Evolutionary conservation across 2,329 filamentous ascomycete genomes (phyloP).

Genomic region (Apiospora kogelbergensis): DNA sequence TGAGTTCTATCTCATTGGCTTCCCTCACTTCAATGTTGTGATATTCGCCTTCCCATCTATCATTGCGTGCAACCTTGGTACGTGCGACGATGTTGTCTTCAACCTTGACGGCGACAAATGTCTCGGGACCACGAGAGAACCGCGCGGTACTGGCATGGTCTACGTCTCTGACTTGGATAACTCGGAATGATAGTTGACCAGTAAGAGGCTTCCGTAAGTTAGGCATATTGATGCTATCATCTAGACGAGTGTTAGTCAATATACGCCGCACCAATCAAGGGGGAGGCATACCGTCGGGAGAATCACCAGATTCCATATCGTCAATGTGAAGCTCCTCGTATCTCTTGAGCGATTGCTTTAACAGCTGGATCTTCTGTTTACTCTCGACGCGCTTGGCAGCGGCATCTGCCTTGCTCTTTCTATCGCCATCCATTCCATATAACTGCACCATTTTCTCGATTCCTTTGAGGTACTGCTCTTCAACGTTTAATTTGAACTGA

Average conservation of each 20-base stretch:
- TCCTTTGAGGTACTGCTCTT: slow-evolving; percentile 98
- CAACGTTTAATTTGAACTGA: slow-evolving; percentile 97
- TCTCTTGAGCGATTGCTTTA: slow-evolving; percentile 93
- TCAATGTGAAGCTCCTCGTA: slow-evolving; percentile 95
- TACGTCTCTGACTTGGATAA: slow-evolving; percentile 89
- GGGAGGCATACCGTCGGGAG: slow-evolving; percentile 52
- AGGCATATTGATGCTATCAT: slow-evolving; percentile 94
- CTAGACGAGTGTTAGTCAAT: slow-evolving; percentile 42
- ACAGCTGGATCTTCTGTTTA: slow-evolving; percentile 93
- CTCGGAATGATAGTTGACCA: slow-evolving; percentile 81
- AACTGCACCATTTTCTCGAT: slow-evolving; percentile 99
- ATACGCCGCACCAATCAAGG: slow-evolving; percentile 53
- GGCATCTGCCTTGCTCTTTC: slow-evolving; percentile 92
- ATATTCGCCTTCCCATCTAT: slow-evolving; percentile 88
- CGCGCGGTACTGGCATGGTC: slow-evolving; percentile 84
- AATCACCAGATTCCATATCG: slow-evolving; percentile 75
- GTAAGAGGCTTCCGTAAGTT: slow-evolving; percentile 96
- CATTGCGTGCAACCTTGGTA: slow-evolving; percentile 80
- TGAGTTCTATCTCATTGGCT: slow-evolving; percentile 97
- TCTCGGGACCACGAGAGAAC: slow-evolving; percentile 90
- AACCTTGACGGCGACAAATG: slow-evolving; percentile 93
- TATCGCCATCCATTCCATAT: slow-evolving; percentile 95
- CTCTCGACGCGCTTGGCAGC: slow-evolving; percentile 89
- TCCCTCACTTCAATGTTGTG: slow-evolving; percentile 96
- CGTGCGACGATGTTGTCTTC: slow-evolving; percentile 90